Evolutionary conservation across 2,329 filamentous ascomycete species (phyloP), one percentile per base, ranked within the genome.

Genomic region (Fusarium sp.): DNA sequence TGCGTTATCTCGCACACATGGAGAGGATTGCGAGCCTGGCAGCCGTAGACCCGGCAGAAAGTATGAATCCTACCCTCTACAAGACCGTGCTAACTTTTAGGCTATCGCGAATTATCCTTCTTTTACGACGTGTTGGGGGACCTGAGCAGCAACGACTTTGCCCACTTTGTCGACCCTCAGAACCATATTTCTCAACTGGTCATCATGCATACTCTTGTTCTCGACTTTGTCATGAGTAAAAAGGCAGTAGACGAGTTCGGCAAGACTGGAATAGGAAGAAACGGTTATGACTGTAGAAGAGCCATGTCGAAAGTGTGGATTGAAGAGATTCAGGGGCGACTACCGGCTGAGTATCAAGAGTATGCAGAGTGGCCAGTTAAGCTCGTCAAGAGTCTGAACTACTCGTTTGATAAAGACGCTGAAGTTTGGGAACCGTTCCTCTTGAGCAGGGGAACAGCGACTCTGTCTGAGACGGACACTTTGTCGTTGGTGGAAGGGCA

Each of bases 221-320:
- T 81, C 0, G 80, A 80, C 10, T 79, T 77, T 53, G 74, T 81
- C 46, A 77, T 81, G 75, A 74, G 74, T 16, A 70, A 75, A 5
- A 78, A 75, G 31, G 66, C 64, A 2, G 59, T 72, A 11, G 68
- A 71, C 7, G 61, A 67, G 8, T 58, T 57, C 3, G 33, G 65
- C 10, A 63, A 51, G 24, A 63, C 65, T 5, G 29, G 57, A 1
- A 33, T 29, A 3, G 56, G 67, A 3, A 55, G 70, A 10, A 72
- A 74, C 33, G 74, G 76, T 0, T 69, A 71, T 14, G 68, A 76
- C 20, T 72, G 67, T 20, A 70, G 77, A 42, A 78, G 78, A 27
- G 71, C 69, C 24, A 79, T 80, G 67, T 81, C 80, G 5, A 76
- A 83, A 42, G 75, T 82, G 14, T 87, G 85, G 85, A 77, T 80